Base-by-base conservation (phyloP, 2,329 filamentous ascomycete species). In the Fusarium anthophilum region DNA sequence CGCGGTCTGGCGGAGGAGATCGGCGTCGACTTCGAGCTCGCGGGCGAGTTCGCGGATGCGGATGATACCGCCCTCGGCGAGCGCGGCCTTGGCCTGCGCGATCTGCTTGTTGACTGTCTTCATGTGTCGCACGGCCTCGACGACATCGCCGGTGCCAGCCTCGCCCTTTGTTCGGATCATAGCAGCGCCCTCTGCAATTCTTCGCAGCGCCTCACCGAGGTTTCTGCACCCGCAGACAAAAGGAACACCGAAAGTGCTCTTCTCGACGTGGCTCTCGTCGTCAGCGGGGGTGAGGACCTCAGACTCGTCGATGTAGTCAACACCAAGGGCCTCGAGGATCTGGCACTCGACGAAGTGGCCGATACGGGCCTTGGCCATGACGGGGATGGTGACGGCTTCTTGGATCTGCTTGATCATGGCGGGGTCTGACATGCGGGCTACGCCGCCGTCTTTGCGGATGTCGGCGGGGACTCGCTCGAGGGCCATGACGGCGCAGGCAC, bases 121-220 rank as follows among this genome's bases (percentile, higher is more conserved):
- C 91, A 98, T 97, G 88, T 99, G 96, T 81, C 93, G 92, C 55
- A 98, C 96, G 26, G 96, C 96, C 87, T 98, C 96, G 79, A 98
- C 93, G 59, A 99, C 94, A 82, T 99, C 96, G 72, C 96, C 96
- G 2, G 96, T 98, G 72, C 96, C 96, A 43, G 96, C 96, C 86
- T 99, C 96, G 75, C 96, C 96, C 88, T 98, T 99, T 75, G 96
- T 99, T 79, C 96, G 92, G 85, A 99, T 98, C 96, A 99, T 98
- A 80, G 96, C 96, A 15, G 96, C 96, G 73, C 96, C 96, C 86
- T 98, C 96, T 72, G 91, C 90, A 80, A 99, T 95, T 72, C 96
- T 90, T 72, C 96, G 90, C 63, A 99, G 90, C 22, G 96, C 96
- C 87, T 99, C 96, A 71, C 95, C 95, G 18, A 98, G 88, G 87